These are phyloP conservation scores for Fraxinus paxiana DNA, from an alignment of 305 asterid species.

Conservation along the genomic window DNA sequence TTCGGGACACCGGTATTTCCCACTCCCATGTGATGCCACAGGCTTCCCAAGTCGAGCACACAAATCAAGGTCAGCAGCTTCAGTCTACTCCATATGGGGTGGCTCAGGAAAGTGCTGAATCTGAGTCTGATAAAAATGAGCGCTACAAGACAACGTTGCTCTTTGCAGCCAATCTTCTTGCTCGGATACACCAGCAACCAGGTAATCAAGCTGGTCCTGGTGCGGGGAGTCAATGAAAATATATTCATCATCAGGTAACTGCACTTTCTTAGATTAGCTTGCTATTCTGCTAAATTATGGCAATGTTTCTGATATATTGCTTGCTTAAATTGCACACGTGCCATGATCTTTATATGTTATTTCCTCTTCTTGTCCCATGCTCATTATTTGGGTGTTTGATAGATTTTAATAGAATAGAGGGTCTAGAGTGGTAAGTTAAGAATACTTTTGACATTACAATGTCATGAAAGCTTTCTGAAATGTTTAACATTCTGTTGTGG, in stretches of 20 bases:
- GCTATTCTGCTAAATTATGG: background rate
- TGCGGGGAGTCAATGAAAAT: slow-evolving; percentile 53
- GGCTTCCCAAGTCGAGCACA: slow-evolving; percentile 39
- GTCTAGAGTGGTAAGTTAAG: background rate
- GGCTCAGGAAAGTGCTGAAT: slow-evolving; percentile 58
- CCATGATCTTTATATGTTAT: slow-evolving; percentile 1
- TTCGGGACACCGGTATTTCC: slow-evolving; percentile 38
- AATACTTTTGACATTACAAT: background rate
- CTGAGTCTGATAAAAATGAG: slow-evolving; percentile 83
- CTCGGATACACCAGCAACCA: slow-evolving; percentile 70
- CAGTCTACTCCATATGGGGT: slow-evolving; percentile 50
- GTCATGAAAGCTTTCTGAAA: background rate
- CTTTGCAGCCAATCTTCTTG: slow-evolving; percentile 88
- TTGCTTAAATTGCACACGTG: slow-evolving; percentile 20
- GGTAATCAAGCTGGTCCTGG: slow-evolving; percentile 67
- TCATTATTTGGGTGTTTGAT: slow-evolving; percentile 11
- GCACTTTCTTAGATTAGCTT: background rate
- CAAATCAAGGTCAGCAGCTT: slow-evolving; percentile 53
- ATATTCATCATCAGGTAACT: slow-evolving; percentile 51
- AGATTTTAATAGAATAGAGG: slow-evolving; percentile 16
- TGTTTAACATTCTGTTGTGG: background rate
- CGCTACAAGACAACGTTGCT: slow-evolving; percentile 75
- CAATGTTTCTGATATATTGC: background rate
- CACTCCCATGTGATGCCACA: slow-evolving; percentile 45
- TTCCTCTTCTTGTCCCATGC: slow-evolving; percentile 19